phyloP scores from a whole-genome alignment of 1,284 basidiomycete species.

The Melampsora occidentalis region DNA sequence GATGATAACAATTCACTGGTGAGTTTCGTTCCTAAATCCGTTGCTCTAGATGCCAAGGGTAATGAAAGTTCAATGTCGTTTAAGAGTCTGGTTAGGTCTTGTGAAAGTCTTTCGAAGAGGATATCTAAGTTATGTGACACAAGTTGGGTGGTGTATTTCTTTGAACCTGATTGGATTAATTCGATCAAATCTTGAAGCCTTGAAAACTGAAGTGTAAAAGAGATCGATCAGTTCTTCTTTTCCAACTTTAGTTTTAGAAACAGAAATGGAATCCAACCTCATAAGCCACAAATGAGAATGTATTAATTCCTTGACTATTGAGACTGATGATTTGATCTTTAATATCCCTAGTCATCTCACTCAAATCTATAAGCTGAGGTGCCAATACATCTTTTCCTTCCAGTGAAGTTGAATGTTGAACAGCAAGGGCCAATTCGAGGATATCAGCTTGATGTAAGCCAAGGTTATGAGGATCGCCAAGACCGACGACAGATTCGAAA shows the following conservation, averaged over 20 bases:
- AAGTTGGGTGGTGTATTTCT: conserved; percentile 34
- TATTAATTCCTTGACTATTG: conserved; percentile 44
- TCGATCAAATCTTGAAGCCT: conserved; percentile 48
- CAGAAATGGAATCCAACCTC: conserved; percentile 8
- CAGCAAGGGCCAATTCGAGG: conserved; percentile 49
- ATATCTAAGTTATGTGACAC: conserved; percentile 46
- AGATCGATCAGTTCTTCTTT: not conserved
- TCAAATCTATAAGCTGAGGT: conserved; percentile 45
- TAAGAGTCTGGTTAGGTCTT: conserved; percentile 46
- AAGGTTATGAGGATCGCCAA: conserved; percentile 45
- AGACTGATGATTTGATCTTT: conserved; percentile 48
- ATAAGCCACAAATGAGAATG: conserved; percentile 45
- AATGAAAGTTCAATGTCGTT: conserved; percentile 48
- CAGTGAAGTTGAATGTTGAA: conserved; percentile 46
- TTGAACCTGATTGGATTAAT: conserved; percentile 30
- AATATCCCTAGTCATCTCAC: conserved; percentile 47
- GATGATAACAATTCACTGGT: conserved; percentile 41
- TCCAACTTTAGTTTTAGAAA: not conserved
- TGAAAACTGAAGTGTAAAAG: conserved; percentile 46
- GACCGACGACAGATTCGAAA: conserved; percentile 47
- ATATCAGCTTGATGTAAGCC: conserved; percentile 48
- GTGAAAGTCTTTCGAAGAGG: conserved; percentile 46
- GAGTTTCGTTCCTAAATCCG: conserved; percentile 46
- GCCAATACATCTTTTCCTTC: conserved; percentile 46
- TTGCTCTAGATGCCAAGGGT: conserved; percentile 45